Conservation (phyloP, 2,329 filamentous ascomycete genomes). For the Talaromyces amestolkiae region DNA sequence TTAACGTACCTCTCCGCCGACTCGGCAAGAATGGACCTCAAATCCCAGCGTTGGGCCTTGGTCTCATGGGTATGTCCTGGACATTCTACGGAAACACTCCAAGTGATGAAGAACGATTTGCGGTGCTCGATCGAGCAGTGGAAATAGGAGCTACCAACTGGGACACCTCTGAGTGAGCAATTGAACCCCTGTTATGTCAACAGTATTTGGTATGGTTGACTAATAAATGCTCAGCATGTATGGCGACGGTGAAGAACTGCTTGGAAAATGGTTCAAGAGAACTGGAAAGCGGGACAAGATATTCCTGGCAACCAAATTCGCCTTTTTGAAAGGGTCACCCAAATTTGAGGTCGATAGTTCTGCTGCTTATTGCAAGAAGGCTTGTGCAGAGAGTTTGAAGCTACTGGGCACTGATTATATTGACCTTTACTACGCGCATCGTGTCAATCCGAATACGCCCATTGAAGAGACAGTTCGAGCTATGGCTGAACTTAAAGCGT, state of each 20-base stretch:
- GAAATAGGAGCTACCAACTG: slow-evolving; percentile 46
- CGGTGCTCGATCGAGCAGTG: slow-evolving; percentile 46
- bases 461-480: slow-evolving; percentile 44
- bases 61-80: slow-evolving; percentile 14
- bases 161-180: slow-evolving; percentile 38
- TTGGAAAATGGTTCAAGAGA: slow-evolving; percentile 16
- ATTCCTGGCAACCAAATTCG: slow-evolving; percentile 56
- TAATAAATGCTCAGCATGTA: slow-evolving; percentile 32
- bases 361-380: slow-evolving; percentile 29
- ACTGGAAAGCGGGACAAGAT: slow-evolving; percentile 38
- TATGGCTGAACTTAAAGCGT: slow-evolving; percentile 43
- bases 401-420: slow-evolving; percentile 45
- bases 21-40: slow-evolving; percentile 15
- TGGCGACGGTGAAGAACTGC: slow-evolving; percentile 13
- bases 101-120: slow-evolving; percentile 45
- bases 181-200: background rate
- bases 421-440: slow-evolving; percentile 51
- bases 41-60: slow-evolving; percentile 9
- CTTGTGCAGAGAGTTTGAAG: slow-evolving; percentile 43
- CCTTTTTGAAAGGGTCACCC: slow-evolving; percentile 24
- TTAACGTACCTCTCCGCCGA: background rate
- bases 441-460: slow-evolving; percentile 39
- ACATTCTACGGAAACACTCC: slow-evolving; percentile 29
- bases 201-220: background rate
- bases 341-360: slow-evolving; percentile 32